phyloP scores from a whole-genome alignment of 306 rosid genomes.

The Acacia melanoxylon region DNA sequence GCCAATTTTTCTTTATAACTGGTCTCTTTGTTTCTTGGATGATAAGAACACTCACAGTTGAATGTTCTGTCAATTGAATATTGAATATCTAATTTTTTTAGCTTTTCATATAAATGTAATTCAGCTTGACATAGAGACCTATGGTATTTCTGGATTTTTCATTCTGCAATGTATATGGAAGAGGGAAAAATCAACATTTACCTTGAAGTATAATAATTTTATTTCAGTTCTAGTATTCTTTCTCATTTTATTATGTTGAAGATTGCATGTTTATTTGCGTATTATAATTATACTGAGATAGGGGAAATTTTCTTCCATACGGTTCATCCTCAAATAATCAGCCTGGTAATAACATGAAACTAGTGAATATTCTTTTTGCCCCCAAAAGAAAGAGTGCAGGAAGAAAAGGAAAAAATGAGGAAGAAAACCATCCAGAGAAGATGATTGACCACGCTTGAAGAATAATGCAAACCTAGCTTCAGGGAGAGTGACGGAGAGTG shows the following conservation, averaged over 20 bases:
- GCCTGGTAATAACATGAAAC: not conserved
- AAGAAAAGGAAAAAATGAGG: not conserved
- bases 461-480: not conserved
- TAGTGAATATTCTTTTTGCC: not conserved
- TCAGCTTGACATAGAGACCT: not conserved
- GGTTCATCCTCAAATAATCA: not conserved
- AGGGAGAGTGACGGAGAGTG: not conserved
- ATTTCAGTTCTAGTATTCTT: not conserved
- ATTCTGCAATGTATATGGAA: not conserved
- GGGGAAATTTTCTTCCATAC: not conserved
- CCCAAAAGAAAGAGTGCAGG: not conserved
- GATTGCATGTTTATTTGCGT: not conserved
- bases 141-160: not conserved
- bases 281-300: not conserved
- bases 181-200: not conserved
- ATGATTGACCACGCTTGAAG: not conserved
- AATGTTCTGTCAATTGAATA: not conserved
- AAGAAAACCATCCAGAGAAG: not conserved
- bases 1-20: not conserved
- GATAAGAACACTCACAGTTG: not conserved
- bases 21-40: not conserved
- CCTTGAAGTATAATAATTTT: not conserved
- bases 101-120: not conserved
- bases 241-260: not conserved
- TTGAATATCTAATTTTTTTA: not conserved